Base-by-base conservation (phyloP, 164 flowering plant species). In the Platanus orientalis region DNA sequence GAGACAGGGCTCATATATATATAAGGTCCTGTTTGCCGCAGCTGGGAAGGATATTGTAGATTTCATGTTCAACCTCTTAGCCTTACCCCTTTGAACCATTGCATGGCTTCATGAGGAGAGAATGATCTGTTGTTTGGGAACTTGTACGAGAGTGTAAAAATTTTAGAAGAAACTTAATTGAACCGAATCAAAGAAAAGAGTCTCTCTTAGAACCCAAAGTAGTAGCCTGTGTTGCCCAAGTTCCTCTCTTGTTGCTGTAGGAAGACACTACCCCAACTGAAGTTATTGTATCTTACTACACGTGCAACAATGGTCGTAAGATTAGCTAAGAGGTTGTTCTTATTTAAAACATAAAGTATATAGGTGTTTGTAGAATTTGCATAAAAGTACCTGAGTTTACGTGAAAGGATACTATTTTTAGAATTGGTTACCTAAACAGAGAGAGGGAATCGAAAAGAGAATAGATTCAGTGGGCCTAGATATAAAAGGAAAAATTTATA, bases 171-270 rank as follows among this genome's bases (percentile, higher is more conserved):
- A 32, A 9, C 36, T 9, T 32, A 4, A 9, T 32, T 4, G 9
- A 4, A 32, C 9, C 36, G 9, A 4, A 4, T 9, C 36, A 55
- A 20, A 25, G 29, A 20, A 70, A 60, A 53, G 50, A 44, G 7
- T 4, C 23, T 23, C 49, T 74, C 4, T 34, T 73, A 16, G 70
- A 61, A 6, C 74, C 74, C 20, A 47, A 34, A 10, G 25, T 47
- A 0, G 23, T 47, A 2, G 6, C 21, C 19, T 16, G n/a, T 17
- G 39, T 26, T 2, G 3, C 39, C 2, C 10, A 16, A 5, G 7
- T 23, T 0, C 57, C 54, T 40, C 67, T 29, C 45, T 6, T 73
- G 44, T 32, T 65, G 45, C 14, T 48, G 5, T 23, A 50, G 5
- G 40, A 0, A 25, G 16, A 19, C 24, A 12, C 51, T 17, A 3